Conservation (phyloP, 192 early-diverging fungal species). For the Coemansia sp. region DNA sequence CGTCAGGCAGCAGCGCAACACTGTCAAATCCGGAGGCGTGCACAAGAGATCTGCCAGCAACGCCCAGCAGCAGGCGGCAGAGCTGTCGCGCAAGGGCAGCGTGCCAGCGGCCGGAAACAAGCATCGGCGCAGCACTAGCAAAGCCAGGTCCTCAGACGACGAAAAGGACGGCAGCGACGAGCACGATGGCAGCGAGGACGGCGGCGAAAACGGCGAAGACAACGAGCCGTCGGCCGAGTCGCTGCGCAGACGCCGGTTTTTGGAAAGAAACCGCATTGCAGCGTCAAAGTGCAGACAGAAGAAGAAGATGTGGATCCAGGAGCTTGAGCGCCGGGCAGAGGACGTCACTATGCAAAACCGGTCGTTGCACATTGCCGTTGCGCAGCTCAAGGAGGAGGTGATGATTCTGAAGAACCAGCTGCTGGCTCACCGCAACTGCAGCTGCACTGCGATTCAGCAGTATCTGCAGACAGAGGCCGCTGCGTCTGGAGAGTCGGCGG, state of each 20-base stretch:
- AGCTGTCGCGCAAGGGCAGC: background rate
- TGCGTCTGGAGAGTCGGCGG: slow-evolving; percentile 1
- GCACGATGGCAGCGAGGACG: slow-evolving; percentile 4
- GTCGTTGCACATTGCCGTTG: slow-evolving; percentile 38
- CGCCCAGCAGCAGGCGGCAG: background rate
- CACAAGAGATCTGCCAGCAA: slow-evolving; percentile 9
- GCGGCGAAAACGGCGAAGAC: slow-evolving; percentile 46
- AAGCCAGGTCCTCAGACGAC: slow-evolving; percentile 4
- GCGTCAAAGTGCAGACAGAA: slow-evolving; percentile 89
- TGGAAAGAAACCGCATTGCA: slow-evolving; percentile 85
- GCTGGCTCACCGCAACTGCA: slow-evolving; percentile 53
- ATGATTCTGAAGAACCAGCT: slow-evolving; percentile 54
- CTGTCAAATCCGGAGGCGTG: slow-evolving; percentile 25
- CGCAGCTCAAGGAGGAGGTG: slow-evolving; percentile 52
- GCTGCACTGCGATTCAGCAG: slow-evolving; percentile 55
- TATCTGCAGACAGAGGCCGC: slow-evolving; percentile 39
- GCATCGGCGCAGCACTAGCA: slow-evolving; percentile 1
- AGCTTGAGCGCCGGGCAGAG: slow-evolving; percentile 70
- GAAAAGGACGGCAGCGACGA: slow-evolving; percentile 12
- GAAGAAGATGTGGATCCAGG: slow-evolving; percentile 87
- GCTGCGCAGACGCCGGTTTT: slow-evolving; percentile 74
- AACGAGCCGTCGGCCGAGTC: slow-evolving; percentile 10
- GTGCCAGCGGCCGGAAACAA: background rate
- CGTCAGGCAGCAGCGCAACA: slow-evolving; percentile 5
- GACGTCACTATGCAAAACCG: slow-evolving; percentile 50